These are phyloP conservation scores for Zopfia rhizophila DNA, from an alignment of 2,329 filamentous ascomycete species.

Conservation along the genomic window DNA sequence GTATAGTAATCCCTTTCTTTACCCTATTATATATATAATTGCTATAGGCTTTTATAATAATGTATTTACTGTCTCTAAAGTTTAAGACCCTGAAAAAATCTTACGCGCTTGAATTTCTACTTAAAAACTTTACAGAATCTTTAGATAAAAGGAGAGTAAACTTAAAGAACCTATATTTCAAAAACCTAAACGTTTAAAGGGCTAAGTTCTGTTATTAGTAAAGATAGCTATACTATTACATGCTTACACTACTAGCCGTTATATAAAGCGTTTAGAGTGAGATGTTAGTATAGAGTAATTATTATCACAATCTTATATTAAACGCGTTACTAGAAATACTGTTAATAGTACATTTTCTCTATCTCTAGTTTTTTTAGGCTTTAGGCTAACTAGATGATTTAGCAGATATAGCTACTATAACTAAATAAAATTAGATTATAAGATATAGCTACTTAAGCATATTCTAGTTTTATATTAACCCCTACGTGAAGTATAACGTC, in stretches of 20 bases:
- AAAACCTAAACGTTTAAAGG: slow-evolving; percentile 3
- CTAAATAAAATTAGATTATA: slow-evolving; percentile 1
- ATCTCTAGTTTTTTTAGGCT: no score
- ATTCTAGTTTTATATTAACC: slow-evolving; percentile 1
- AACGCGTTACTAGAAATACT: no score
- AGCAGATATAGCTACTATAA: background rate
- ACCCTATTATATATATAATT: slow-evolving; percentile 4
- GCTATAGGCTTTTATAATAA: slow-evolving; percentile 2
- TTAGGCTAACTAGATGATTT: slow-evolving; percentile 6
- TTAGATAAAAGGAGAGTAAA: slow-evolving; percentile 1
- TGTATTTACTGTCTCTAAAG: background rate
- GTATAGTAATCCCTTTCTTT: slow-evolving; percentile 5
- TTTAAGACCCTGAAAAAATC: slow-evolving; percentile 2
- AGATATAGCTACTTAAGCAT: no score
- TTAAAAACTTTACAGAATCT: slow-evolving; percentile 1
- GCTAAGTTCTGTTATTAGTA: background rate
- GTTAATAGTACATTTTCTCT: no score
- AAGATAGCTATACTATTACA: background rate
- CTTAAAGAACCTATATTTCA: slow-evolving; percentile 4
- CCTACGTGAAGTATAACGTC: background rate
- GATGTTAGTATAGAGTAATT: no score
- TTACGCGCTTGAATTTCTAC: slow-evolving; percentile 1
- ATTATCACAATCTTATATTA: no score
- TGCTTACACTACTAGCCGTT: slow-evolving; percentile 1
- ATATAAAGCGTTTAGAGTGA: slow-evolving; percentile 6